Conservation (phyloP, 768 basidiomycete species). For the Clitopilus hobsonii region DNA sequence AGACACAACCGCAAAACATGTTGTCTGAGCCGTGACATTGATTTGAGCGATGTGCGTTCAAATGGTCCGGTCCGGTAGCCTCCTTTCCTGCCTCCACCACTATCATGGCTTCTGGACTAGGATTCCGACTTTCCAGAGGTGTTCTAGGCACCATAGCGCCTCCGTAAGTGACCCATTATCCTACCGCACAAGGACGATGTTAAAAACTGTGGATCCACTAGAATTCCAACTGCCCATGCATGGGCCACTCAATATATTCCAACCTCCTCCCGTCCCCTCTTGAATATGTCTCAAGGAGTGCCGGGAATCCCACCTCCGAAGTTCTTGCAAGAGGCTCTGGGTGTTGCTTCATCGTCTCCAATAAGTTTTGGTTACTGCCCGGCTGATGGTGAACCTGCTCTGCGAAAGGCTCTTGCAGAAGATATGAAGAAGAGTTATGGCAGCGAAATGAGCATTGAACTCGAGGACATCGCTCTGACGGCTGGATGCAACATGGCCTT, state of each 20-base stretch:
- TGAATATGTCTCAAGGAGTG: slow-evolving; percentile 74
- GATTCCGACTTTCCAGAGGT: slow-evolving; percentile 33
- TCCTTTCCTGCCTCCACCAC: not conserved
- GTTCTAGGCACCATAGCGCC: slow-evolving; percentile 40
- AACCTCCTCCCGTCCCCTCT: slow-evolving; percentile 40
- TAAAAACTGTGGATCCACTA: slow-evolving; percentile 18
- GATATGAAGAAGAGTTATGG: slow-evolving; percentile 66
- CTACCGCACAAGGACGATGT: too few relatives aligned
- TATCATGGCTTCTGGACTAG: slow-evolving; percentile 13
- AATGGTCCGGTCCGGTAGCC: too few relatives aligned
- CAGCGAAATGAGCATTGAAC: slow-evolving; percentile 35
- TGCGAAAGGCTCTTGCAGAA: slow-evolving; percentile 47
- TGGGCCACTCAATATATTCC: slow-evolving; percentile 46
- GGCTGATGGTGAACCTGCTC: slow-evolving; percentile 49
- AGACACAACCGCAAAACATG: too few relatives aligned
- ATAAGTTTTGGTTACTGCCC: slow-evolving; percentile 50
- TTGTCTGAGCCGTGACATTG: too few relatives aligned
- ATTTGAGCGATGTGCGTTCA: too few relatives aligned
- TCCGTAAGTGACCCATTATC: slow-evolving; percentile 33
- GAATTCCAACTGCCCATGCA: slow-evolving; percentile 54
- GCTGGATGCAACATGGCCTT: slow-evolving; percentile 76
- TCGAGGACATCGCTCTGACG: slow-evolving; percentile 62
- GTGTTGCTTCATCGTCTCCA: slow-evolving; percentile 35
- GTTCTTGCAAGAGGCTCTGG: slow-evolving; percentile 44
- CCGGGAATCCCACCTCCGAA: slow-evolving; percentile 63